Evolutionary conservation across 2,329 filamentous ascomycete genomes (phyloP), one percentile per base, ranked within the genome.

Genomic region (Pseudocercospora pini-densiflorae): DNA sequence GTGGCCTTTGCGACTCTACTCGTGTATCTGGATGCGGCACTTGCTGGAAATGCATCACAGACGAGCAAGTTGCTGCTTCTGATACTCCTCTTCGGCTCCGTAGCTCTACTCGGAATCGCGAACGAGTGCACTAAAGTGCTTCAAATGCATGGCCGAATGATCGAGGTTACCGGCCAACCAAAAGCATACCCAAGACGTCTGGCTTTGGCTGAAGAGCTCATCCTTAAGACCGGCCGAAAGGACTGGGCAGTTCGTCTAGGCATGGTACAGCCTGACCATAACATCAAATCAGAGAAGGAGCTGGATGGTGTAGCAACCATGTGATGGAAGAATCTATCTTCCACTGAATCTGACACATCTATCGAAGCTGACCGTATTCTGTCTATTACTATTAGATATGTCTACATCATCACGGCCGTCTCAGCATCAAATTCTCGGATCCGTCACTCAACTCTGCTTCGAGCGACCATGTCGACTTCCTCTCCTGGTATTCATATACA

Each of bases 41-140:
- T 88, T 21, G 83, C 84, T 64, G 85, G 83, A 10, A 89, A 89
- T 73, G 82, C 87, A 64, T 82, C 81, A 0, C 82, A 86, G 72
- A 79, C 79, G 0, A 86, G 86, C 3, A 82, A 84, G 40, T 75
- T 88, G 9, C 77, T 85, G 3, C 78, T 89, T 45, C 80, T 88
- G 68, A 76, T 77, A 0, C 75, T 88, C 59, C 74, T 89, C 58
- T 75, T 89, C 10, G 62, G 79, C n/a, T 86, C 84, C 24, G 86
- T 85, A 0, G 85, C 79, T 0, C 68, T 66, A 9, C 31, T 66
- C 1, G 64, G 59, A 7, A 5, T 66, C 6, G 64, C 60, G 9
- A 66, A 66, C 43, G 53, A 58, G 31, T 31, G 33, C 9, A 66
- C 59, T 8, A 14, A 60, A 14, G 21, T 66, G 16, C 54, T 66